Percentiles rank a stretch among this genome's conserved stretches.
Evolutionary conservation across 2,329 filamentous ascomycete genomes (phyloP).

Genomic region (Camillea tinctor): DNA sequence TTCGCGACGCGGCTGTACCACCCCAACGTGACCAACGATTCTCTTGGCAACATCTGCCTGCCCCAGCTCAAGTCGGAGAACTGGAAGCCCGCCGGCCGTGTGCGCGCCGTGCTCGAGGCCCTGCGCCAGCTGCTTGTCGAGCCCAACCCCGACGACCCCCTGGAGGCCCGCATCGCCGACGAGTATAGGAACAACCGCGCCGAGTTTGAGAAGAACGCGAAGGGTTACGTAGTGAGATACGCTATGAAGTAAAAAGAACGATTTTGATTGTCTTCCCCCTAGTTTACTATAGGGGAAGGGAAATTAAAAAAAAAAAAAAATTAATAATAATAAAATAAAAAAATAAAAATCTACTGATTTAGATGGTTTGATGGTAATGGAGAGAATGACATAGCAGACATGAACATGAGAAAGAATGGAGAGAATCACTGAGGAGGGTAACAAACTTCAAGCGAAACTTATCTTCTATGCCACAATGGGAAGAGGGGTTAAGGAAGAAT

Average conservation of each 20-base stretch:
- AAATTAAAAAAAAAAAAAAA: too few species aligned
- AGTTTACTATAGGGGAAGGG: too few species aligned
- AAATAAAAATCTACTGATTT: too few species aligned
- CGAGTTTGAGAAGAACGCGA: constrained; percentile 73
- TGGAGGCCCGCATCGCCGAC: constrained; percentile 83
- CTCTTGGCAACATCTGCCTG: constrained; percentile 81
- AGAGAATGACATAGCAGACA: background rate
- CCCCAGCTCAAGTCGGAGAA: constrained; percentile 78
- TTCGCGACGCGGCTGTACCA: constrained; percentile 94
- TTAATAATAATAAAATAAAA: too few species aligned
- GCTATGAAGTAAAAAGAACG: constrained; percentile 48
- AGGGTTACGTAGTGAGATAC: constrained; percentile 71
- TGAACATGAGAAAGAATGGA: too few species aligned
- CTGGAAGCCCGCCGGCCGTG: constrained; percentile 86
- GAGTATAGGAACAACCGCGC: constrained; percentile 69
- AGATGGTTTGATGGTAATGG: background rate
- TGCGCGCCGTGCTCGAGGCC: constrained; percentile 73
- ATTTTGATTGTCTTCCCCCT: too few species aligned
- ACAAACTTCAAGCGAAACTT: too few species aligned
- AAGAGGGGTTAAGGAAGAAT: too few species aligned
- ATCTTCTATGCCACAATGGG: too few species aligned
- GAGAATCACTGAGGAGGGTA: too few species aligned
- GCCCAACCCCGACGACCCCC: constrained; percentile 85
- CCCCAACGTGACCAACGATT: constrained; percentile 89
- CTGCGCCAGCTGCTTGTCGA: constrained; percentile 72